These are phyloP conservation scores for Trypanosoma caninum DNA, from an alignment of 208 protist genomes.

Conservation along the genomic window DNA sequence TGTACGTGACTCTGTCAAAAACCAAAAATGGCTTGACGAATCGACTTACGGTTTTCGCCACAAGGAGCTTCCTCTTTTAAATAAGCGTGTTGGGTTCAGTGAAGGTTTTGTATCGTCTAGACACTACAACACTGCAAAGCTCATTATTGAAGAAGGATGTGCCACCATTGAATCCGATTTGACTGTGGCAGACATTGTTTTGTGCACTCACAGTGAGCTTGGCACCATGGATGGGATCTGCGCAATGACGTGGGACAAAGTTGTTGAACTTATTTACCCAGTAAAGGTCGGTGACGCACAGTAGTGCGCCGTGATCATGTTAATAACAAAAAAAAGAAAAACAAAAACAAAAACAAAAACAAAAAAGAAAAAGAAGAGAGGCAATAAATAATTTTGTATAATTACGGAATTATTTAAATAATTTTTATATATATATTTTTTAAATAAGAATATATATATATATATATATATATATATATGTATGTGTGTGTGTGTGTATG, in stretches of 20 bases:
- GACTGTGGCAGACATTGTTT: slow-evolving; percentile 55
- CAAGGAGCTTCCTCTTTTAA: slow-evolving; percentile 58
- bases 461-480: too few relatives aligned
- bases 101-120: slow-evolving; percentile 59
- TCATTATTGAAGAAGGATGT: slow-evolving; percentile 70
- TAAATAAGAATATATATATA: not conserved
- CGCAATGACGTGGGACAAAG: slow-evolving; percentile 72
- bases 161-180: slow-evolving; percentile 44
- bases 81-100: slow-evolving; percentile 63
- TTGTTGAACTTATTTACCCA: slow-evolving; percentile 84
- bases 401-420: not conserved
- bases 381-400: not conserved
- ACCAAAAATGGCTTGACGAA: slow-evolving; percentile 60
- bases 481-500: too few relatives aligned
- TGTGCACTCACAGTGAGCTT: slow-evolving; percentile 70
- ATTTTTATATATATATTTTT: not conserved
- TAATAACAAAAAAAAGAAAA: too few relatives aligned
- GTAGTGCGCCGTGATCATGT: too few relatives aligned
- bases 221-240: slow-evolving; percentile 17
- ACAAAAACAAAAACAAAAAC: not conserved
- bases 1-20: slow-evolving; percentile 54
- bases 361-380: slow-evolving; percentile 7
- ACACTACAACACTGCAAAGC: slow-evolving; percentile 64
- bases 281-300: slow-evolving; percentile 28
- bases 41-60: slow-evolving; percentile 83